A percentile compares a stretch with the other conserved stretches of the same genome.
These are phyloP conservation scores for Ogataea wickerhamii DNA, from an alignment of 805 yeast genomes.

Conservation along the genomic window DNA sequence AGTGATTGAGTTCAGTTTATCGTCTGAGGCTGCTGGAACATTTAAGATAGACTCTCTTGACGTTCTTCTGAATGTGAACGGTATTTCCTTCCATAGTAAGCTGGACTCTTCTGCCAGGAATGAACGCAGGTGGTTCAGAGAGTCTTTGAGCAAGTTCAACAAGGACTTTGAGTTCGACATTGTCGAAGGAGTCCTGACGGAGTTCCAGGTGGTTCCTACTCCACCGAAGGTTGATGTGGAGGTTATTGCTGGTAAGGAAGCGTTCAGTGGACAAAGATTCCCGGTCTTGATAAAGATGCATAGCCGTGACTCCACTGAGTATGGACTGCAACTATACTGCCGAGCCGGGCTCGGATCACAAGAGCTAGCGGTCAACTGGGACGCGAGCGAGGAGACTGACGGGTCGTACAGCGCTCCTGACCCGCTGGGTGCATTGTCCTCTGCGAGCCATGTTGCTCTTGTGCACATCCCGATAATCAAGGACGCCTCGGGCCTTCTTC, in stretches of 20 bases:
- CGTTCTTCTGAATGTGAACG: constrained; percentile 10
- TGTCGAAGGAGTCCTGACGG: constrained; percentile 11
- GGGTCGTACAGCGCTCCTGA: constrained; percentile 8
- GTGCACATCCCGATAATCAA: constrained; percentile 22
- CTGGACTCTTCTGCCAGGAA: constrained; percentile 6
- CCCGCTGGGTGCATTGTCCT: constrained; percentile 8
- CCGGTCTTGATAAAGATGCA: constrained; percentile 23
- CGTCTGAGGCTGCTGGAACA: constrained; percentile 25
- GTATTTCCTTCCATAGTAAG: constrained; percentile 15
- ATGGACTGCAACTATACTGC: constrained; percentile 27
- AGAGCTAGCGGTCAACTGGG: constrained; percentile 20
- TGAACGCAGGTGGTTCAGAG: constrained; percentile 14
- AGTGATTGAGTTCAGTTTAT: constrained; percentile 19
- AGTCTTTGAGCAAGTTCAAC: constrained; percentile 10
- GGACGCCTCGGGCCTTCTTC: constrained; percentile 2
- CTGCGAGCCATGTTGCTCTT: constrained; percentile 4
- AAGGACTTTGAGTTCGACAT: constrained; percentile 15
- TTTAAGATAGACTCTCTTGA: constrained; percentile 20
- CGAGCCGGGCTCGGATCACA: constrained; percentile 11
- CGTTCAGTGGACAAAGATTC: constrained; percentile 32
- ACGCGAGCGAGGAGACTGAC: constrained; percentile 7
- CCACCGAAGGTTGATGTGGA: constrained; percentile 33
- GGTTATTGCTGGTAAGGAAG: constrained; percentile 25
- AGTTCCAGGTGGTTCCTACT: constrained; percentile 36
- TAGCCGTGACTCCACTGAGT: constrained; percentile 32